Evolutionary conservation across 139 green algal genomes (phyloP), one percentile per base, ranked within the genome.

Genomic region (Micromonas commoda): DNA sequence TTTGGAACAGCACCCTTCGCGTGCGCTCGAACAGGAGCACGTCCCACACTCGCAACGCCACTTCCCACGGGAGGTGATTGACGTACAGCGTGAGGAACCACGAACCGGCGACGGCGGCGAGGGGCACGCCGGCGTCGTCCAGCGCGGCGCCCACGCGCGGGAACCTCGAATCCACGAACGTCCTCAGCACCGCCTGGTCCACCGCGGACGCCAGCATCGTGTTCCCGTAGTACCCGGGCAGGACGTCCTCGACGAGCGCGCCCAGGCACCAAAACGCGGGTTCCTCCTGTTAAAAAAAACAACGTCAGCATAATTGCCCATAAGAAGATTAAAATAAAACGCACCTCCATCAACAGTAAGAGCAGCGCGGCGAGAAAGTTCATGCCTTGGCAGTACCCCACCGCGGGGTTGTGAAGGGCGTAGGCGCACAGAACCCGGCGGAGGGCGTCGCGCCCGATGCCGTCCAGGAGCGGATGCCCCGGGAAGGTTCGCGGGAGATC

Each of bases 1-100:
- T 84, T 13, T 87, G 76, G 73, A 95, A 93, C 32, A 96, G 85
- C 32, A 95, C 86, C n/a, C 83, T 83, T 61, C 87, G 66, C 68
- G 77, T 83, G 31, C 76, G 73, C 75, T 96, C 87, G 51, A 90
- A 90, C 64, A 96, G 89, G 29, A 94, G 79, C 52, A 92, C 80
- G 86, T 96, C 91, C 91, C 91, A 96, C 19, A 95, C 87, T 0
- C 91, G 84, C 81, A 96, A 82, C 80, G 85, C 89, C 29, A 79
- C 88, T 81, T 97, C 92, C 78, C 92, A 88, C 0, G 93, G 93
- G 65, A 97, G 84, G 51, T 82, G 85, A 80, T 96, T 96, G 68
- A 97, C 87, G 84, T 96, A 97, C 26, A 89, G 64, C 80, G 87
- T 92, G 26, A 97, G 86, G 83, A 97, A 96, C 92, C 91, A 96